Evolutionary conservation across 208 protist genomes (phyloP).

Genomic region (Leptomonas pyrrhocoris): DNA sequence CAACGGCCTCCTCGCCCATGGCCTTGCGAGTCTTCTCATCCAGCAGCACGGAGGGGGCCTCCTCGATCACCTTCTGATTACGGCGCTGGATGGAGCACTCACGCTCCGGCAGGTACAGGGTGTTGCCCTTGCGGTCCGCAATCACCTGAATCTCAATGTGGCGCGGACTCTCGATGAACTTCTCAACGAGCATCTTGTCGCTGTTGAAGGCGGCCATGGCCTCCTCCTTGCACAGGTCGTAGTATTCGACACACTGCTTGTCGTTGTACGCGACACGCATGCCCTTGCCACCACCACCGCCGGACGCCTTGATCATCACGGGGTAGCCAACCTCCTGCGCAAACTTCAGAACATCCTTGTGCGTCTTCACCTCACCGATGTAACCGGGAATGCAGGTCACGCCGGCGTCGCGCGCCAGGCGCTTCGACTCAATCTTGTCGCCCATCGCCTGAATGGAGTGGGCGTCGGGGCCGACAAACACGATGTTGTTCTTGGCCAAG

Average conservation of each 20-base stretch:
- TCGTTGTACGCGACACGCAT: slow-evolving; percentile 91
- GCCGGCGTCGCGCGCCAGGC: slow-evolving; percentile 87
- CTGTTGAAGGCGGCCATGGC: slow-evolving; percentile 92
- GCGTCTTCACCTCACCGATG: slow-evolving; percentile 42
- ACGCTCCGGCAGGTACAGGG: slow-evolving; percentile 94
- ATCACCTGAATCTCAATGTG: slow-evolving; percentile 97
- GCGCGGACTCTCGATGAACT: slow-evolving; percentile 88
- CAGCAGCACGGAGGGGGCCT: slow-evolving; percentile 84
- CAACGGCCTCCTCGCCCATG: slow-evolving; percentile 89
- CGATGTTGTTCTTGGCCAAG: slow-evolving; percentile 74
- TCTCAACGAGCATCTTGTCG: slow-evolving; percentile 93
- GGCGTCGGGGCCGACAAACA: slow-evolving; percentile 95
- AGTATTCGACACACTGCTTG: slow-evolving; percentile 93
- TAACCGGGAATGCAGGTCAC: slow-evolving; percentile 88
- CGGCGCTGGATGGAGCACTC: slow-evolving; percentile 97
- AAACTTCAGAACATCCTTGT: slow-evolving; percentile 46
- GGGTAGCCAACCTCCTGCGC: slow-evolving; percentile 91
- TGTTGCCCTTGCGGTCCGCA: slow-evolving; percentile 90
- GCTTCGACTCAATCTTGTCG: slow-evolving; percentile 92
- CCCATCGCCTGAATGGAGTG: slow-evolving; percentile 94
- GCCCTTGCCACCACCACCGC: slow-evolving; percentile 62
- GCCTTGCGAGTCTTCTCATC: slow-evolving; percentile 51
- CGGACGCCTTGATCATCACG: slow-evolving; percentile 97
- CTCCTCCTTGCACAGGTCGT: slow-evolving; percentile 93
- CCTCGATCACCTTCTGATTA: slow-evolving; percentile 96